A percentile compares a stretch with the other conserved stretches of the same genome.
Evolutionary conservation across 2,329 filamentous ascomycete genomes (phyloP).

Genomic region (Aaosphaeria pasadenensis): DNA sequence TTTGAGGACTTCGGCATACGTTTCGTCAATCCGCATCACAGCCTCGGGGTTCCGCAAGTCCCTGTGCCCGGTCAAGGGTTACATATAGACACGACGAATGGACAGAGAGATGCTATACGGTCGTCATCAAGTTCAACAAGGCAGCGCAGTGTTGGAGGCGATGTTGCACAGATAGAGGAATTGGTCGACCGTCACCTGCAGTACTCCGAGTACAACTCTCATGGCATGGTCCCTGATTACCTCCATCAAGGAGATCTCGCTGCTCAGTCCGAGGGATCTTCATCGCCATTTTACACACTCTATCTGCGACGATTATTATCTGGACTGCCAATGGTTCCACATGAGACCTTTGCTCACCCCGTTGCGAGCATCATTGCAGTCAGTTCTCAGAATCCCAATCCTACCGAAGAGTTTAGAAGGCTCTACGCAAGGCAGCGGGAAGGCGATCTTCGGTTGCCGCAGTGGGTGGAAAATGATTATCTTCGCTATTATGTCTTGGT

Average conservation of each 20-base stretch:
- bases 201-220: conserved; percentile 61
- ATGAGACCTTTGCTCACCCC: conserved; percentile 93
- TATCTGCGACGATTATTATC: conserved; percentile 84
- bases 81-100: conserved; percentile 20
- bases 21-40: conserved; percentile 69
- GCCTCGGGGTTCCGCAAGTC: conserved; percentile 38
- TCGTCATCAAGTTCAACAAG: conserved; percentile 26
- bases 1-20: conserved; percentile 90
- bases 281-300: conserved; percentile 79
- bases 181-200: conserved; percentile 76
- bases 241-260: conserved; percentile 32
- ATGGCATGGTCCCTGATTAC: conserved; percentile 39
- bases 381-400: conserved; percentile 78
- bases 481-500: conserved; percentile 94
- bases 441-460: conserved; percentile 69
- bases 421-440: conserved; percentile 83
- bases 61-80: conserved; percentile 39
- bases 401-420: conserved; percentile 81
- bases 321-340: conserved; percentile 70
- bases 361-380: conserved; percentile 94
- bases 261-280: conserved; percentile 20
- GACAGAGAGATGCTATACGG: conserved; percentile 15
- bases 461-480: conserved; percentile 89
- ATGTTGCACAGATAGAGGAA: conserved; percentile 71
- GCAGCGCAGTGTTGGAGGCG: conserved; percentile 45